Evolutionary conservation across 129 eudicot species (phyloP), one percentile per base, ranked within the genome.

Genomic region (Apium graveolens): DNA sequence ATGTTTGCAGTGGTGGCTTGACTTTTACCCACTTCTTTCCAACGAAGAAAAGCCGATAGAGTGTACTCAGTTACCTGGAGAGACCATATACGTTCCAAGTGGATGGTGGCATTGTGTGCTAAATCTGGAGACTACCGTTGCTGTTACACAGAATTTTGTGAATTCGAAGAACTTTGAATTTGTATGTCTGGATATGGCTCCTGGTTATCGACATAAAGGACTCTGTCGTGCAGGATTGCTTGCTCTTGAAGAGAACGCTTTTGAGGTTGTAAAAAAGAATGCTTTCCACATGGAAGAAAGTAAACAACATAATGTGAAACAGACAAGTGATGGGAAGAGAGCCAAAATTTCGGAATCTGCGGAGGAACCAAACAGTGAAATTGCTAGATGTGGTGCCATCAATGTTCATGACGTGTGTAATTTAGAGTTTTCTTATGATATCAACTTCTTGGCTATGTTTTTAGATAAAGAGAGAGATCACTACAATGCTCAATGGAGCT

Each of bases 51-150:
- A 90, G 86, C 98, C 98, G 55, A 90, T 94, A 82, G 98, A 94
- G 78, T 91, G 92, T 76, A 94, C 97, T 48, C 98, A 94, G 69
- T 83, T 90, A 82, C 98, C 98, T 57, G 98, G 98, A 5, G 98
- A 94, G 87, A 94, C 97, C 21, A 91, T 94, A 46, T 91, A 82
- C 78, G 97, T 94, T 70, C 98, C 98, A 78, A 94, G 92, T 80
- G 98, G 98, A 66, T 94, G 98, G 98, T 94, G 98, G 98, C 98
- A 94, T 80, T 94, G 98, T 86, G 98, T 94, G 80, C 85, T 94
- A 41, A 94, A 91, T 84, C 80, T 94, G 78, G 98, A 94, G 76
- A 90, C 97, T 14, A 88, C 93, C 38, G 74, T 94, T 70, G 98
- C 98, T 35, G 97, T 94, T 63, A 94, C 98, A 11, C 98, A 94